Conservation (phyloP, 2,329 filamentous ascomycete genomes). For the Pseudogymnoascus sp. region DNA sequence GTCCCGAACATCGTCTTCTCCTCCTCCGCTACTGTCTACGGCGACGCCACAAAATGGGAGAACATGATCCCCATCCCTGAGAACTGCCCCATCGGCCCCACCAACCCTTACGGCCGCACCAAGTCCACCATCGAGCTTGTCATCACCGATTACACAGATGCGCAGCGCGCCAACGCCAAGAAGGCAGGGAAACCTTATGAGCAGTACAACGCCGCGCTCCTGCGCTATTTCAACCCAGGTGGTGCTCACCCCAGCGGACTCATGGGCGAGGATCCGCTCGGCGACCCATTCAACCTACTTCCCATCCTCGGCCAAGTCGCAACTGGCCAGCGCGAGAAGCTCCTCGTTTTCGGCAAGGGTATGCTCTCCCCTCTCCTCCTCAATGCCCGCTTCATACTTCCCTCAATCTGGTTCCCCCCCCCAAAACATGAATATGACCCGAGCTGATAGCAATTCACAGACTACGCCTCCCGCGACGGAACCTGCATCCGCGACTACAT, state of each 20-base stretch:
- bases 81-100: constrained; percentile 89
- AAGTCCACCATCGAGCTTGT: constrained; percentile 88
- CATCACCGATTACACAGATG: constrained; percentile 84
- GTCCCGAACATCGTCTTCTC: constrained; percentile 98
- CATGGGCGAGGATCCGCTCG: constrained; percentile 97
- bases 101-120: constrained; percentile 95
- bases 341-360: constrained; percentile 92
- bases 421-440: constrained; percentile 7
- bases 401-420: not conserved
- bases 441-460: constrained; percentile 38
- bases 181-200: constrained; percentile 72
- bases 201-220: constrained; percentile 85
- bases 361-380: constrained; percentile 28
- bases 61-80: constrained; percentile 99
- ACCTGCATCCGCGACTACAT: constrained; percentile 98
- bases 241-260: constrained; percentile 91
- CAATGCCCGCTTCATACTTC: too few species aligned
- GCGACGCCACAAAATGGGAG: constrained; percentile 88
- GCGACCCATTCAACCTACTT: constrained; percentile 90
- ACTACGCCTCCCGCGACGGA: constrained; percentile 85
- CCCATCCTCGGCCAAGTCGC: constrained; percentile 93
- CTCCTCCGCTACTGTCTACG: constrained; percentile 95
- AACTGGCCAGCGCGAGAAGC: constrained; percentile 87
- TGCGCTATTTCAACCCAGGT: constrained; percentile 97
- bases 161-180: constrained; percentile 73